Evolutionary conservation across 208 protist genomes (phyloP).

Genomic region (Trypanosoma avium): DNA sequence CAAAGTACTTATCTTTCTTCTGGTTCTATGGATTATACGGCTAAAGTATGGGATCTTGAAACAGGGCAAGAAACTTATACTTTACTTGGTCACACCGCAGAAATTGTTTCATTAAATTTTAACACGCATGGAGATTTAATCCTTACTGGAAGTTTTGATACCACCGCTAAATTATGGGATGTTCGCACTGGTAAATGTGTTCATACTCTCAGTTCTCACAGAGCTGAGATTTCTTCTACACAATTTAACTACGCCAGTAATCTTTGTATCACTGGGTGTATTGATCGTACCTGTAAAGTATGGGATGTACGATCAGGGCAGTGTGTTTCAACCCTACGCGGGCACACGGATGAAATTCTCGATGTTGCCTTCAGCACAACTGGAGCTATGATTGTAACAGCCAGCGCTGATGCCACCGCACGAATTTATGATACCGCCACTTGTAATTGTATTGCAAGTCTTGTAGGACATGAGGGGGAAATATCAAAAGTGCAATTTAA

Average conservation of each 20-base stretch:
- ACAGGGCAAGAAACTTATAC: conserved; percentile 89
- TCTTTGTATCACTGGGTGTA: conserved; percentile 91
- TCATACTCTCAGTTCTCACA: conserved; percentile 90
- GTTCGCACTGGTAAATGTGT: conserved; percentile 83
- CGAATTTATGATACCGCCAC: conserved; percentile 92
- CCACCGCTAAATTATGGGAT: conserved; percentile 94
- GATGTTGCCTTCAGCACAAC: conserved; percentile 92
- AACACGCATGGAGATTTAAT: conserved; percentile 88
- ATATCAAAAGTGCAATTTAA: conserved; percentile 96
- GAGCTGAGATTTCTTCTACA: conserved; percentile 92
- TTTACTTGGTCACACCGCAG: conserved; percentile 91
- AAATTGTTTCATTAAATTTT: conserved; percentile 94
- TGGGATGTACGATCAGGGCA: conserved; percentile 93
- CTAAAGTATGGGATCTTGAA: conserved; percentile 94
- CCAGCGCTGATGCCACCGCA: conserved; percentile 93
- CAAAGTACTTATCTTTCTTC: conserved; percentile 91
- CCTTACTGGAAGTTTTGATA: conserved; percentile 95
- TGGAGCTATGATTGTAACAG: conserved; percentile 90
- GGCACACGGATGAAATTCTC: conserved; percentile 94
- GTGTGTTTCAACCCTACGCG: conserved; percentile 87
- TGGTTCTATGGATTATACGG: conserved; percentile 95
- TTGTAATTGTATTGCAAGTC: conserved; percentile 80
- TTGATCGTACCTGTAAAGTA: conserved; percentile 94
- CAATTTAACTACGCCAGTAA: conserved; percentile 94
- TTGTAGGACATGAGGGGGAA: conserved; percentile 93